A percentile compares a stretch with the other conserved stretches of the same genome.
Conservation (phyloP, 768 basidiomycete genomes). For the Boletus vermiculosoides region DNA sequence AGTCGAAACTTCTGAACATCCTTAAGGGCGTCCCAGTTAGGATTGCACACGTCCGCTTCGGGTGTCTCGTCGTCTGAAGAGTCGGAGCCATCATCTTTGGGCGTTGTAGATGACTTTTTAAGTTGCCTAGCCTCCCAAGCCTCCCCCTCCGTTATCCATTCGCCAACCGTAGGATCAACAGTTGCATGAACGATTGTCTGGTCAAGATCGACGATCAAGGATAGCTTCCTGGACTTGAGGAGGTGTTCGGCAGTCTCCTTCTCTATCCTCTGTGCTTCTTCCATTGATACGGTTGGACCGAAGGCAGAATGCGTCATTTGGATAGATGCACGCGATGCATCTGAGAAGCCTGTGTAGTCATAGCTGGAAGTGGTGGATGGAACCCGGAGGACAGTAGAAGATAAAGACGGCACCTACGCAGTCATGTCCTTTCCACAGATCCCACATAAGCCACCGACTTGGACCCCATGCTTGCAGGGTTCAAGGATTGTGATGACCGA, state of each 20-base stretch:
- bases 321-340: slow-evolving; percentile 82
- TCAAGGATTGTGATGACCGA: slow-evolving; percentile 71
- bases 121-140: slow-evolving; percentile 69
- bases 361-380: slow-evolving; percentile 40
- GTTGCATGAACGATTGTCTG: slow-evolving; percentile 99
- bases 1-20: slow-evolving; percentile 90
- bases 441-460: slow-evolving; percentile 88
- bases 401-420: slow-evolving; percentile 48
- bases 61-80: slow-evolving; percentile 41
- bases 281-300: slow-evolving; percentile 87
- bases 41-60: slow-evolving; percentile 69
- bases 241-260: slow-evolving; percentile 78
- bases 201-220: slow-evolving; percentile 97
- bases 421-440: slow-evolving; percentile 96
- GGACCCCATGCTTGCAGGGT: slow-evolving; percentile 96
- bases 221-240: slow-evolving; percentile 72
- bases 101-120: slow-evolving; percentile 38
- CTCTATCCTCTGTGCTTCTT: slow-evolving; percentile 90
- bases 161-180: slow-evolving; percentile 96
- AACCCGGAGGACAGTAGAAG: slow-evolving; percentile 3
- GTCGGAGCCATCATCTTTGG: slow-evolving; percentile 32
- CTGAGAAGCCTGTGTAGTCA: slow-evolving; percentile 87
- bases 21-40: slow-evolving; percentile 88
- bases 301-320: slow-evolving; percentile 93
- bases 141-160: slow-evolving; percentile 89